phyloP scores from a whole-genome alignment of 2,329 filamentous ascomycete genomes.

The Ophiostoma pallidulum region DNA sequence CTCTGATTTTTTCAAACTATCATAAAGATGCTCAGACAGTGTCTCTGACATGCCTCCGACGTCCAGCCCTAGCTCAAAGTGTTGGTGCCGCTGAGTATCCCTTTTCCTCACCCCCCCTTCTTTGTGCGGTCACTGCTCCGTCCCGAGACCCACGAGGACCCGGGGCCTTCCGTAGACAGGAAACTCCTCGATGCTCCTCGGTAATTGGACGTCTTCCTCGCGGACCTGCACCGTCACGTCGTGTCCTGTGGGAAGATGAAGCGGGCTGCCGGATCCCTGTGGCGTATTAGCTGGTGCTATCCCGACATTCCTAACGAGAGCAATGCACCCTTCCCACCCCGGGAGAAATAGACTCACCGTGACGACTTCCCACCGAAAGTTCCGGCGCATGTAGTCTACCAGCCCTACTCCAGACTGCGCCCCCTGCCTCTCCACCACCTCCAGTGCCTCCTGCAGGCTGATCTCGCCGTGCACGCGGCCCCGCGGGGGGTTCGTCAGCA shows the following conservation, averaged over 20 bases:
- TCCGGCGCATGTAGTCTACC: not conserved
- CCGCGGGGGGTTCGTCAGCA: not conserved
- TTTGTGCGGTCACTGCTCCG: too few relatives aligned
- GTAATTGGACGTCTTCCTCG: not conserved
- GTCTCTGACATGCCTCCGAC: too few relatives aligned
- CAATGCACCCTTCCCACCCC: too few relatives aligned
- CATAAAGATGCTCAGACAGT: too few relatives aligned
- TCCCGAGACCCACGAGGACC: not conserved
- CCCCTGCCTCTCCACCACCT: not conserved
- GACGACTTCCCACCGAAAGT: not conserved
- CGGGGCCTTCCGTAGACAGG: not conserved
- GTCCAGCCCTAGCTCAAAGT: too few relatives aligned
- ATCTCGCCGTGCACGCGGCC: slow-evolving; percentile 8
- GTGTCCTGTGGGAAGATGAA: not conserved
- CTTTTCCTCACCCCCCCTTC: too few relatives aligned
- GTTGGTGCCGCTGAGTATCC: too few relatives aligned
- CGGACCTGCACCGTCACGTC: not conserved
- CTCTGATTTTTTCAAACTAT: too few relatives aligned
- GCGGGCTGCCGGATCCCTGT: not conserved
- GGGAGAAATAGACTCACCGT: not conserved
- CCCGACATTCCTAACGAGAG: too few relatives aligned
- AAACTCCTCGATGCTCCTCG: not conserved
- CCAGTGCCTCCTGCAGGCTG: not conserved
- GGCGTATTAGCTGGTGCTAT: not conserved
- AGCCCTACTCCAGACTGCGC: not conserved